Conservation (phyloP, 2,329 filamentous ascomycete genomes). For the Trichoderma sp. region DNA sequence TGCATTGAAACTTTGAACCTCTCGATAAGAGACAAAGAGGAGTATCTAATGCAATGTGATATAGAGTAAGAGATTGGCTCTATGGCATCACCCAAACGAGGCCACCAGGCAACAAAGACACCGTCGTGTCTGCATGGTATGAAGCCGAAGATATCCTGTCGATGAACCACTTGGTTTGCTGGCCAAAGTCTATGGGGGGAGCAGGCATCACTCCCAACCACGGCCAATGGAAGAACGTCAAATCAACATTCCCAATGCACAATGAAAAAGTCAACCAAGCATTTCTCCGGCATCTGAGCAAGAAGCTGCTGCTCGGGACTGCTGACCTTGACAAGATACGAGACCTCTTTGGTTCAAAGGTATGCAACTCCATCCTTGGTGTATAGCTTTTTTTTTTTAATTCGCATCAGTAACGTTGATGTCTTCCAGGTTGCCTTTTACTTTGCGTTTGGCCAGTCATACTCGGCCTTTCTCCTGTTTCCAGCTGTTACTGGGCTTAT, state of each 20-base stretch:
- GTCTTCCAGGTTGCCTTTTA: slow-evolving; percentile 67
- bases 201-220: slow-evolving; percentile 61
- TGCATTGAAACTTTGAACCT: not conserved
- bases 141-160: slow-evolving; percentile 72
- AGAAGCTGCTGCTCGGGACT: slow-evolving; percentile 50
- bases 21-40: not conserved
- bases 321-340: slow-evolving; percentile 61
- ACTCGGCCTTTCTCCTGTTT: slow-evolving; percentile 70
- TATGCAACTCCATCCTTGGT: slow-evolving; percentile 4
- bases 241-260: slow-evolving; percentile 64
- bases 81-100: slow-evolving; percentile 67
- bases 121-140: slow-evolving; percentile 51
- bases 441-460: slow-evolving; percentile 79
- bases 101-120: slow-evolving; percentile 56
- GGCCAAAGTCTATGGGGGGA: slow-evolving; percentile 59
- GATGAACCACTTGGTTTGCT: slow-evolving; percentile 67
- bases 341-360: slow-evolving; percentile 63
- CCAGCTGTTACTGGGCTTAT: slow-evolving; percentile 68
- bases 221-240: slow-evolving; percentile 62
- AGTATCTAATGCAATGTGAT: not conserved
- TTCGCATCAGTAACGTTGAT: not conserved
- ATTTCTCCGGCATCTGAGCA: slow-evolving; percentile 59
- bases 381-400: not conserved
- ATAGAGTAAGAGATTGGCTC: slow-evolving; percentile 73
- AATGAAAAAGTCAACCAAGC: slow-evolving; percentile 58